These are phyloP conservation scores for Petunia axillaris DNA, from an alignment of 257 asterid genomes.

Conservation along the genomic window DNA sequence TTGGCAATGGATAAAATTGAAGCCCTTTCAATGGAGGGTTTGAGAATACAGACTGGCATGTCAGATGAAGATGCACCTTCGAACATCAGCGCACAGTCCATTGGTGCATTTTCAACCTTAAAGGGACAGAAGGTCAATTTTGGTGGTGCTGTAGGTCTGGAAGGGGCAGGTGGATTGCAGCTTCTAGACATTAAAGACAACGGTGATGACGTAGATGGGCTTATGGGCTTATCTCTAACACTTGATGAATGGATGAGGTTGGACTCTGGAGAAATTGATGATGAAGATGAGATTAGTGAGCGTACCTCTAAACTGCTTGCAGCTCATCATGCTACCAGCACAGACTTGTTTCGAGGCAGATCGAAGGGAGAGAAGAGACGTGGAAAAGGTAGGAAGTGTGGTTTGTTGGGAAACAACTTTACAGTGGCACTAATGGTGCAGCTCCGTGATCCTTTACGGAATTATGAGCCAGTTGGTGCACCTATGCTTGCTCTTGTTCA, in stretches of 20 bases:
- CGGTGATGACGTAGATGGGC: conserved; percentile 76
- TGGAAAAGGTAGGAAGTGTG: conserved; percentile 66
- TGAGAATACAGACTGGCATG: conserved; percentile 94
- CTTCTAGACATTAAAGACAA: conserved; percentile 74
- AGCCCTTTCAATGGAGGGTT: conserved; percentile 66
- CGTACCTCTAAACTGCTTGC: conserved; percentile 79
- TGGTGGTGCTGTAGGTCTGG: conserved; percentile 73
- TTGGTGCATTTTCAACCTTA: conserved; percentile 71
- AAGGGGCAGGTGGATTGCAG: conserved; percentile 85
- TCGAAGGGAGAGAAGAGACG: conserved; percentile 79
- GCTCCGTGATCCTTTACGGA: conserved; percentile 86
- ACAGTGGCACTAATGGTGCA: conserved; percentile 96
- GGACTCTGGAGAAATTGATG: conserved; percentile 88
- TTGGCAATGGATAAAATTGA: conserved; percentile 92
- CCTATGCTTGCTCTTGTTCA: conserved; percentile 98
- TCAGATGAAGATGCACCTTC: conserved; percentile 69
- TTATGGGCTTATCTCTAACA: conserved; percentile 86
- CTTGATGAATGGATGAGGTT: conserved; percentile 98
- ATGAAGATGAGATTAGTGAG: conserved; percentile 67
- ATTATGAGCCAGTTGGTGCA: conserved; percentile 90
- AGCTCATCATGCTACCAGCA: conserved; percentile 83
- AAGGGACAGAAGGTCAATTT: conserved; percentile 60
- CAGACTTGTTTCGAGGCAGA: conserved; percentile 66
- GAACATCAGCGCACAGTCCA: conserved; percentile 65
- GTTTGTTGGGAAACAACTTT: conserved; percentile 87